These are phyloP conservation scores for Aspergillus versicolor DNA, from an alignment of 2,329 filamentous ascomycete genomes.

Conservation along the genomic window DNA sequence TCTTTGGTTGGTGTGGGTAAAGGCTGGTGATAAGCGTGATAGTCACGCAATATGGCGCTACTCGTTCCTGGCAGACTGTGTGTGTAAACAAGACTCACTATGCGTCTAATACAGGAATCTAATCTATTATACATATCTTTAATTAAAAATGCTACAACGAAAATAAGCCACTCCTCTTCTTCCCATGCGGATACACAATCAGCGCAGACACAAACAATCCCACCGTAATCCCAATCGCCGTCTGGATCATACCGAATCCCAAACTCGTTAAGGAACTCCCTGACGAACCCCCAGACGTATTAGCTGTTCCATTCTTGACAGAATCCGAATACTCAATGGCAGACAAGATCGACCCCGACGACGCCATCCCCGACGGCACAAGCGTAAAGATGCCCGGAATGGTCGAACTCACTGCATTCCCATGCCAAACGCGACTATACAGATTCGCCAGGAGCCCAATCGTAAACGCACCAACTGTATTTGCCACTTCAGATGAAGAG, in stretches of 20 bases:
- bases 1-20: too few species aligned
- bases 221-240: constrained; percentile 51
- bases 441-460: constrained; percentile 80
- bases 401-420: constrained; percentile 81
- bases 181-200: constrained; percentile 50
- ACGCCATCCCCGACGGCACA: constrained; percentile 61
- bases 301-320: constrained; percentile 18
- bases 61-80: too few species aligned
- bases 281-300: constrained; percentile 12
- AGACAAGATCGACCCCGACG: constrained; percentile 57
- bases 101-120: too few species aligned
- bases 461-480: constrained; percentile 73
- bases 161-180: constrained; percentile 44
- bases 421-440: constrained; percentile 72
- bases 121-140: too few species aligned
- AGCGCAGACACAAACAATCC: constrained; percentile 50
- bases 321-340: constrained; percentile 58
- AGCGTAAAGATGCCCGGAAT: constrained; percentile 84
- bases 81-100: too few species aligned
- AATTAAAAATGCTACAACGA: too few species aligned
- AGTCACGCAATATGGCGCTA: too few species aligned
- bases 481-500: constrained; percentile 72
- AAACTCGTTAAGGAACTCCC: constrained; percentile 30
- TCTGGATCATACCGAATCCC: constrained; percentile 50
- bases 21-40: too few species aligned